A percentile compares a stretch with the other conserved stretches of the same genome.
Evolutionary conservation across 257 asterid species (phyloP).

Genomic region (Jasminum sambac): DNA sequence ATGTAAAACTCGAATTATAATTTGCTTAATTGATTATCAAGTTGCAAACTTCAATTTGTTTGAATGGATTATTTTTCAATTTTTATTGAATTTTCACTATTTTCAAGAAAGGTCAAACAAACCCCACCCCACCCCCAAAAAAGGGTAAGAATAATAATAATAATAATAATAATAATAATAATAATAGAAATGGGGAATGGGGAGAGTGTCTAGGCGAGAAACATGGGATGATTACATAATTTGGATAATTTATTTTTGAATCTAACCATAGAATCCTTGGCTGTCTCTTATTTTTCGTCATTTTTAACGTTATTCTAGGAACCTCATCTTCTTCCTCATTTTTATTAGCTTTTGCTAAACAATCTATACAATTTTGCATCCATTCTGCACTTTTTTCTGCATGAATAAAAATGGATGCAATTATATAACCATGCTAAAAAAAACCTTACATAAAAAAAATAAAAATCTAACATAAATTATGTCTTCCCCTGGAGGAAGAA

Average conservation of each 20-base stretch:
- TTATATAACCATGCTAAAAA: neutral
- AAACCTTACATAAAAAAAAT: neutral
- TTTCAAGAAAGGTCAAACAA: no score
- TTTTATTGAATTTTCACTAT: no score
- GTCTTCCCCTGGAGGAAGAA: slow-evolving; percentile 40
- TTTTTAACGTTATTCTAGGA: neutral
- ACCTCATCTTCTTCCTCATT: neutral
- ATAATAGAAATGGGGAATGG: no score
- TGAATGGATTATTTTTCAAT: no score
- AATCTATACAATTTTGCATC: neutral
- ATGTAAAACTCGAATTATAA: no score
- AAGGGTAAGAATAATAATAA: no score
- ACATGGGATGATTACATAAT: no score
- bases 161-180: no score
- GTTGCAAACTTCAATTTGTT: no score
- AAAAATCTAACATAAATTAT: slow-evolving; percentile 27
- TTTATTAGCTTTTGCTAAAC: neutral
- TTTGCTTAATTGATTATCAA: no score
- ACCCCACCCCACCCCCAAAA: no score
- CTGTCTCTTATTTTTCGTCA: neutral
- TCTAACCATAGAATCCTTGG: neutral
- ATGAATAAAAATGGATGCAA: neutral
- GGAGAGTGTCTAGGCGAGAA: no score
- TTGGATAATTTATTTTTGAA: neutral
- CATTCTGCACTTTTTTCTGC: neutral